Base-by-base conservation (phyloP, 306 rosid species). In the Dryas alaskensis region DNA sequence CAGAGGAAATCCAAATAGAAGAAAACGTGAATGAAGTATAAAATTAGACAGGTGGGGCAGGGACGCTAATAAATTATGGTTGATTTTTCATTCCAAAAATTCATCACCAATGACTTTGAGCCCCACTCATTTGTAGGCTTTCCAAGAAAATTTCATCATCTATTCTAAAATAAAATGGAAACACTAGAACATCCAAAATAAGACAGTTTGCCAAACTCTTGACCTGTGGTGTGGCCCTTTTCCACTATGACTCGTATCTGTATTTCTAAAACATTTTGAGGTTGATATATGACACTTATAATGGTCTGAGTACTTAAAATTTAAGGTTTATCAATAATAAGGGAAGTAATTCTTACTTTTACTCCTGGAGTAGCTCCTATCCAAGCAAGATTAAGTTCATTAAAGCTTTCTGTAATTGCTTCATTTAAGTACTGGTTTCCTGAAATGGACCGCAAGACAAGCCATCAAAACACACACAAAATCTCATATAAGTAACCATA, bases 331-430 rank as follows among this genome's bases (percentile, higher is more conserved):
- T 62, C 40, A 37, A 25, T 7, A 66, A 46, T 10, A 65, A 40
- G 69, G 49, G 48, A 61, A 73, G 17, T 6, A 59, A 16, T 44
- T 52, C 83, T 54, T 74, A 80, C 80, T 75, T 54, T 69, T 16
- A 80, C 67, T 6, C 80, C 80, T 1, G 83, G 83, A 70, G n/a
- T 52, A 68, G 71, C 70, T 75, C 83, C 80, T 55, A 80, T 80
- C 83, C 83, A 80, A 63, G 83, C 73, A 19, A 69, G 63, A 80
- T 80, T 80, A 46, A 80, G 19, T 12, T 75, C 72, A 46, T 75
- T 5, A 42, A 10, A 50, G 61, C 44, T 44, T 40, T 44, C 76
- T 8, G n/a, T 59, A 61, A 63, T 48, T 19, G 80, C 80, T 69
- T 75, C 80, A 75, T 74, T 42, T 66, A 80, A 69, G 53, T 68